These are phyloP conservation scores for Gardenia jasminoides DNA, from an alignment of 257 asterid genomes.

Conservation along the genomic window DNA sequence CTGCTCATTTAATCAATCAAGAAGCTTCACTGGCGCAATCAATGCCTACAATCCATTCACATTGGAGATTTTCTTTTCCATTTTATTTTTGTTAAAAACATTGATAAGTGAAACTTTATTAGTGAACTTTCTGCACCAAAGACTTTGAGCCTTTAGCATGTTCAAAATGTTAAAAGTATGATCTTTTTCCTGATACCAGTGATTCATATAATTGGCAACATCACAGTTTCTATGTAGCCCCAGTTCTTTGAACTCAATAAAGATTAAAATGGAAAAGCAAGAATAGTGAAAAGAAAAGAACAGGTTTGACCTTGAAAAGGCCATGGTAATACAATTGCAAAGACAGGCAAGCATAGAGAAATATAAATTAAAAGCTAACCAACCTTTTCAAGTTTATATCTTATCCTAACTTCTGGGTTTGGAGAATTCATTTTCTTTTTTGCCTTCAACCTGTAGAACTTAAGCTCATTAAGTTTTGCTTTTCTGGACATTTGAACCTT, in stretches of 20 bases:
- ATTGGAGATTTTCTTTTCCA: neutral
- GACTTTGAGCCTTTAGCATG: neutral
- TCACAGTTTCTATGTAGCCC: neutral
- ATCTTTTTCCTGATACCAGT: neutral
- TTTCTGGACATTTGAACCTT: slow-evolving; percentile 57
- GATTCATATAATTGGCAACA: neutral
- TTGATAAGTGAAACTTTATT: neutral
- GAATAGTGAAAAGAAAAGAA: neutral
- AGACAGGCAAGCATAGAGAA: neutral
- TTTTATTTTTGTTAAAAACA: neutral
- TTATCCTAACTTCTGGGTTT: slow-evolving; percentile 89
- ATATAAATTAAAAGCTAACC: neutral
- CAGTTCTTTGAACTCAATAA: neutral
- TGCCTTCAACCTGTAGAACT: slow-evolving; percentile 85
- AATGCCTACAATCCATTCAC: neutral
- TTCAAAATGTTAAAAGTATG: neutral
- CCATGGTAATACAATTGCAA: neutral
- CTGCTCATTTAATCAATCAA: neutral
- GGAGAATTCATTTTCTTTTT: slow-evolving; percentile 96
- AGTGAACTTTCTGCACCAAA: neutral
- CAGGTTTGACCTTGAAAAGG: neutral
- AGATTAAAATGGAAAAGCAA: neutral
- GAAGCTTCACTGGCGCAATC: neutral
- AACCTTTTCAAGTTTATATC: slow-evolving; percentile 95
- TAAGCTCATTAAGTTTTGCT: slow-evolving; percentile 77